A percentile compares a stretch with the other conserved stretches of the same genome.
Evolutionary conservation across 108 stramenopile genomes (phyloP).

Genomic region (Skeletonema potamos): DNA sequence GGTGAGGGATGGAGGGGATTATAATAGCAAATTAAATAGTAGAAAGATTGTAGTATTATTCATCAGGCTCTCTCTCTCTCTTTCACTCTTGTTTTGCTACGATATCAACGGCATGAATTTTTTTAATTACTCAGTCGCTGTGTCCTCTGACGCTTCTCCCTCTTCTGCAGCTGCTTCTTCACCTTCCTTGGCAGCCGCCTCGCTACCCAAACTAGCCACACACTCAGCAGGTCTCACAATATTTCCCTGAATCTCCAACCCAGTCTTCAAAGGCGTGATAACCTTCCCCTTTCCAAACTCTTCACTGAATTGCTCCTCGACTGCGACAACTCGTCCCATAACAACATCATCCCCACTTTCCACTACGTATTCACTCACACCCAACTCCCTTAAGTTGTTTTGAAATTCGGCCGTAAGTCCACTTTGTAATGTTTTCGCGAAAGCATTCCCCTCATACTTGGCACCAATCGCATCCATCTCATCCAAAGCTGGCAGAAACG

Average conservation of each 20-base stretch:
- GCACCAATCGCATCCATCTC: slow-evolving; percentile 47
- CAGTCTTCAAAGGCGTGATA: slow-evolving; percentile 46
- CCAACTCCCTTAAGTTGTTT: slow-evolving; percentile 53
- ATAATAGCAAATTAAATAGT: background rate
- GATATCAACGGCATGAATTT: background rate
- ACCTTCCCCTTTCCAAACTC: slow-evolving; percentile 57
- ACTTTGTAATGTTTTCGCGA: slow-evolving; percentile 60
- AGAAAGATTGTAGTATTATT: background rate
- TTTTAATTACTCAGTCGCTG: background rate
- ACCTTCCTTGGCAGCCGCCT: background rate
- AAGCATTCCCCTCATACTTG: slow-evolving; percentile 55
- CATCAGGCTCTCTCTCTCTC: background rate
- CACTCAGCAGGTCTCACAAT: slow-evolving; percentile 66
- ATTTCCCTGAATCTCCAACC: slow-evolving; percentile 75
- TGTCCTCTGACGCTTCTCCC: too few species aligned
- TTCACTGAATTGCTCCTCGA: slow-evolving; percentile 56
- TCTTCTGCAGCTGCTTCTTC: background rate
- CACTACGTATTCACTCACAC: slow-evolving; percentile 54
- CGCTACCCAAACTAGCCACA: slow-evolving; percentile 61
- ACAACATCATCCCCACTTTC: slow-evolving; percentile 53
- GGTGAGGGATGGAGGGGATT: slow-evolving; percentile 71
- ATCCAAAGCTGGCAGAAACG: slow-evolving; percentile 72
- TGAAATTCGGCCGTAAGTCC: slow-evolving; percentile 38
- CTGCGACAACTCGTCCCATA: slow-evolving; percentile 43
- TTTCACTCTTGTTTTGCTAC: background rate